These are phyloP conservation scores for Saccharomyces hybrid DNA, from an alignment of 1,139 yeast species.

Conservation along the genomic window DNA sequence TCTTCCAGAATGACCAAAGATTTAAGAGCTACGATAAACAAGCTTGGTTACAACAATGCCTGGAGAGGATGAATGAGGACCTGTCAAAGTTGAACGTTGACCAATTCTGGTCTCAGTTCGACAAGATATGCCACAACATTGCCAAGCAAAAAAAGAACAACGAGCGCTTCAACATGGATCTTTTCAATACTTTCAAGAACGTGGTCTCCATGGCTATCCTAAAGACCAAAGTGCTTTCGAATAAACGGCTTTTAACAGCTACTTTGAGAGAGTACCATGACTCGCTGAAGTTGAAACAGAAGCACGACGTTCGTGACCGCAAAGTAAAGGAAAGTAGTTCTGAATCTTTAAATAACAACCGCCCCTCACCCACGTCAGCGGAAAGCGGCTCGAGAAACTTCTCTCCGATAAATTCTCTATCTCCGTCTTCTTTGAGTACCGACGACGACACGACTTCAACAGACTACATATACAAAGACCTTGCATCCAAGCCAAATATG, in stretches of 20 bases:
- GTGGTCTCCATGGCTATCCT: constrained; percentile 19
- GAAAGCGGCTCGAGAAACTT: not conserved
- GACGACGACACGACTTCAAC: not conserved
- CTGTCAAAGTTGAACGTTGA: constrained; percentile 16
- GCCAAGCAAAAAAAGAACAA: constrained; percentile 4
- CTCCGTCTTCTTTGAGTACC: constrained; percentile 2
- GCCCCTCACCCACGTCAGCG: not conserved
- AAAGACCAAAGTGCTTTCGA: constrained; percentile 16
- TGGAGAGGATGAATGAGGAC: constrained; percentile 17
- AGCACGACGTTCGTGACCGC: constrained; percentile 6
- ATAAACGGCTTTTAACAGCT: constrained; percentile 12
- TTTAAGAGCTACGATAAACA: constrained; percentile 8
- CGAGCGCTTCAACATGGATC: constrained; percentile 3
- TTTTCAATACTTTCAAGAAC: constrained; percentile 12
- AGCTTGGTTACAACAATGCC: constrained; percentile 6
- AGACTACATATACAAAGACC: not conserved
- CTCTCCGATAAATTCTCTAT: constrained; percentile 6
- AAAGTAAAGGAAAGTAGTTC: not conserved
- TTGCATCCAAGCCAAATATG: not conserved
- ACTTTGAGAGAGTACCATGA: constrained; percentile 13
- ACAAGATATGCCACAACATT: constrained; percentile 6
- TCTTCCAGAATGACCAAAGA: constrained; percentile 5
- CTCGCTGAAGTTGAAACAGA: not conserved
- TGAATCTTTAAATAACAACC: not conserved
- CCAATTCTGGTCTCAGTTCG: constrained; percentile 16